Conservation (phyloP, 2,329 filamentous ascomycete genomes). For the Hypoxylon sp. region DNA sequence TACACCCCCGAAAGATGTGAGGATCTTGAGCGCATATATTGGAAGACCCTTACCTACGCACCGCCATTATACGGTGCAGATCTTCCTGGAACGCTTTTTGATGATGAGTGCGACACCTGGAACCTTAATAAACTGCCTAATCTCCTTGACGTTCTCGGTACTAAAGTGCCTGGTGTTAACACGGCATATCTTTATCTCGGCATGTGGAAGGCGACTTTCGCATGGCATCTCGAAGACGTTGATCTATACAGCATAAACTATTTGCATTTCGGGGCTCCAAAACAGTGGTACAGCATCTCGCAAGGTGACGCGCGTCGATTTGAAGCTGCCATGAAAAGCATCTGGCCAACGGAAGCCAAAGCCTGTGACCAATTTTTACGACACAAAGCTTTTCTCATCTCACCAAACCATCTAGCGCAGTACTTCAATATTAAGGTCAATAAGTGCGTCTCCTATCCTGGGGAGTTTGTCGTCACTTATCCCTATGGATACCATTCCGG, state of each 20-base stretch:
- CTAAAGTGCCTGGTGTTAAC: slow-evolving; percentile 97
- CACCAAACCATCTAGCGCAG: slow-evolving; percentile 86
- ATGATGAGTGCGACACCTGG: slow-evolving; percentile 87
- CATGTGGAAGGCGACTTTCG: slow-evolving; percentile 99
- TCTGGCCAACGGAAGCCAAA: slow-evolving; percentile 96
- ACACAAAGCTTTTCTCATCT: slow-evolving; percentile 98
- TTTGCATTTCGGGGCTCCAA: slow-evolving; percentile 97
- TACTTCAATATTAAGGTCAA: slow-evolving; percentile 97
- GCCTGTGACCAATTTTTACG: slow-evolving; percentile 95
- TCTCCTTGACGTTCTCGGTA: slow-evolving; percentile 91
- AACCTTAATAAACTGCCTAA: slow-evolving; percentile 97
- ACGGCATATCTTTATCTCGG: slow-evolving; percentile 97
- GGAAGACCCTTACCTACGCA: slow-evolving; percentile 97
- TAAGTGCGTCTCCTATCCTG: slow-evolving; percentile 93
- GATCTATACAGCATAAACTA: slow-evolving; percentile 99
- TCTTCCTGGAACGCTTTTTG: slow-evolving; percentile 94
- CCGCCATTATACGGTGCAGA: slow-evolving; percentile 96
- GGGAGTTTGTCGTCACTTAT: slow-evolving; percentile 98
- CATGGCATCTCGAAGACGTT: slow-evolving; percentile 98
- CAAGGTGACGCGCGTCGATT: slow-evolving; percentile 94
- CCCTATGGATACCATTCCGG: slow-evolving; percentile 99
- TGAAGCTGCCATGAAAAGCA: slow-evolving; percentile 93
- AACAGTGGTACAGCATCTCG: slow-evolving; percentile 99
- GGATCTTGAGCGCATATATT: slow-evolving; percentile 94
- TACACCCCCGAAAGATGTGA: slow-evolving; percentile 93